These are phyloP conservation scores for Sordariomycetes sp. DNA, from an alignment of 2,329 filamentous ascomycete genomes.

Conservation along the genomic window DNA sequence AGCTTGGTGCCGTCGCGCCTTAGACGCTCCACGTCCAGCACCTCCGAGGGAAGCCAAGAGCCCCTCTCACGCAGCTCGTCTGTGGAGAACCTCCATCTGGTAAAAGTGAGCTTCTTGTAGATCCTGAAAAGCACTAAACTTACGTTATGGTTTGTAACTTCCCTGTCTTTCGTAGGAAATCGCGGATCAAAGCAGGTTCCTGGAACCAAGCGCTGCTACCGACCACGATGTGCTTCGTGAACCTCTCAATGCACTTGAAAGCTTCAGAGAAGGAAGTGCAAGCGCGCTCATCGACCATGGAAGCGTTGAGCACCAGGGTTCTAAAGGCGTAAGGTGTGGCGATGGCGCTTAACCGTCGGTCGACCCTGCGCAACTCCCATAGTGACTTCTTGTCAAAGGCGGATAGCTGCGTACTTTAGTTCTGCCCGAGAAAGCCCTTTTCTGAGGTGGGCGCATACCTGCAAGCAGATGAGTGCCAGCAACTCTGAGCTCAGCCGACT, in stretches of 20 bases:
- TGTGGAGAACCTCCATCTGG: constrained; percentile 29
- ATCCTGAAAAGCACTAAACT: background rate
- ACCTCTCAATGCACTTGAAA: constrained; percentile 22
- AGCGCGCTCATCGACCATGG: constrained; percentile 24
- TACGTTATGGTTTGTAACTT: constrained; percentile 1
- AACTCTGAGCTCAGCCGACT: constrained; percentile 32
- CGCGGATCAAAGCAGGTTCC: constrained; percentile 23
- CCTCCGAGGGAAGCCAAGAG: constrained; percentile 27
- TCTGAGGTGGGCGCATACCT: constrained; percentile 20
- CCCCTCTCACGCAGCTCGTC: constrained; percentile 14
- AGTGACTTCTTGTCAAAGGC: constrained; percentile 24
- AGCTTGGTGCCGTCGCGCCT: constrained; percentile 20
- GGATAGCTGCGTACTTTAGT: constrained; percentile 20
- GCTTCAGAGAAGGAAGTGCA: constrained; percentile 20
- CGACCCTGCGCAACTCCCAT: constrained; percentile 24
- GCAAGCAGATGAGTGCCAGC: constrained; percentile 28
- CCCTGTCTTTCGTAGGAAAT: constrained; percentile 14
- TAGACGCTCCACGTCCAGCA: constrained; percentile 21
- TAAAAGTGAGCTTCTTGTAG: background rate
- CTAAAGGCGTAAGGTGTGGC: constrained; percentile 32
- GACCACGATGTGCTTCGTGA: constrained; percentile 31
- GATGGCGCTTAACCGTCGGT: constrained; percentile 28
- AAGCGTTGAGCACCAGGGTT: constrained; percentile 24
- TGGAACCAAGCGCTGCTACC: constrained; percentile 22
- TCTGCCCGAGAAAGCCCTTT: too few relatives aligned